Base-by-base conservation (phyloP, 2,329 filamentous ascomycete species). In the Sordariomycetes sp. region DNA sequence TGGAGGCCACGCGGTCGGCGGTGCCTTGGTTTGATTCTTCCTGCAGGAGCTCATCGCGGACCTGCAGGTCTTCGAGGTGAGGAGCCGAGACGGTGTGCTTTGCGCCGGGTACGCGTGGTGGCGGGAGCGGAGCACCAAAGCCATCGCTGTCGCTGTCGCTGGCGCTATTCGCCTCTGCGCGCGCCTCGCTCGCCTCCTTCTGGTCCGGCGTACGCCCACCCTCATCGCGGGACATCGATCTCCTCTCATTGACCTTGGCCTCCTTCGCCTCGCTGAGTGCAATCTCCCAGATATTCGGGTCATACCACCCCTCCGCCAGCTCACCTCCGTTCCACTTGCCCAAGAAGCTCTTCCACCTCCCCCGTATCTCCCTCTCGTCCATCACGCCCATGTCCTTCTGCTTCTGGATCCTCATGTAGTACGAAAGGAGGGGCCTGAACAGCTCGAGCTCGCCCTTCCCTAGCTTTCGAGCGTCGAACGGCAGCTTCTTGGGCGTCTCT, bases 341-440 rank as follows among this genome's bases (percentile, higher is more conserved):
- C 14, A 93, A 70, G 66, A 97, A 99, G 69, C 90, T 93, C 79
- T 96, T 96, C 91, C 93, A 99, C 58, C 93, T 78, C 1, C 92
- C 91, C 62, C 80, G 87, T 1, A 85, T 72, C 69, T 97, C 92
- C n/a, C 81, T 79, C 62, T 90, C 86, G 59, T 84, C 80, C 63
- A 97, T 76, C 11, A 82, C 79, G 20, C 85, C 78, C 1, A 95
- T 74, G 57, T 86, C 74, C 48, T 88, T 79, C 46, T 84, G 79
- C 73, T 97, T 97, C 71, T 97, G 93, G 37, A 96, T 81, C 64
- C 92, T 88, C 28, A 97, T 79, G 65, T 97, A 97, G 54, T 89
- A 82, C 18, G 86, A 89, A 62, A 97, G 89, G 60, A 97, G 76
- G 0, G 87, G 81, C 61, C 80, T 79, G 66, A 90, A 91, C 0